Evolutionary conservation across 2,329 filamentous ascomycete species (phyloP), one percentile per base, ranked within the genome.

Genomic region (Fusarium hostae): DNA sequence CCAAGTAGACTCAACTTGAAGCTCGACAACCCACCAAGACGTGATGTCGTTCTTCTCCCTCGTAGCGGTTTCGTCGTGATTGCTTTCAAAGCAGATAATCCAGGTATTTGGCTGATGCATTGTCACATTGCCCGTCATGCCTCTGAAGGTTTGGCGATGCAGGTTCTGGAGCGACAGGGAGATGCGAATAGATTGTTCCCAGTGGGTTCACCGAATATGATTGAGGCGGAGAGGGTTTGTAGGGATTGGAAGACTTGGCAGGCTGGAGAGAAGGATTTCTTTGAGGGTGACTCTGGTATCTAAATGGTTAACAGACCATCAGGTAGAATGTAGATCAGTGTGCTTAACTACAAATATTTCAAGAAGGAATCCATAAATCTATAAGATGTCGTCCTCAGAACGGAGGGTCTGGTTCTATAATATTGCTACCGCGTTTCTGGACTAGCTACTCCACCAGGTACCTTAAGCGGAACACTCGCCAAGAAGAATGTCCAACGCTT

Each of bases 51-150:
- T 3, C 82, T 85, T 44, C 78, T 88, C 1, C 81, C 81, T 1
- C 71, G 63, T 3, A 73, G 74, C 12, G 85, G 85, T 0, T 84
- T 84, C 70, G 60, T 86, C 7, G 82, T 86, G 11, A 79, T 88
- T 37, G 85, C 84, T 6, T 84, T 87, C 69, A 78, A 84, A 70
- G 80, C 81, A 1, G 79, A 82, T 59, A 87, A 87, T 75, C 83
- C 86, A 2, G 85, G 86, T 0, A 76, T 78, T 2, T 86, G 85
- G 84, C 72, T 85, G 0, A 81, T 86, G 77, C 84, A 86, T 72
- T 86, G 84, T 70, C 84, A 86, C 68, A 83, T 85, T 6, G 81
- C 81, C 12, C 86, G 84, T 79, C 86, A 88, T 71, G 81, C 83
- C 0, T 82, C 81, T 0, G 73, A 72, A 5, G 74, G 74, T 0